Base-by-base conservation (phyloP, 1,284 basidiomycete genomes). In the Marasmius sp. region DNA sequence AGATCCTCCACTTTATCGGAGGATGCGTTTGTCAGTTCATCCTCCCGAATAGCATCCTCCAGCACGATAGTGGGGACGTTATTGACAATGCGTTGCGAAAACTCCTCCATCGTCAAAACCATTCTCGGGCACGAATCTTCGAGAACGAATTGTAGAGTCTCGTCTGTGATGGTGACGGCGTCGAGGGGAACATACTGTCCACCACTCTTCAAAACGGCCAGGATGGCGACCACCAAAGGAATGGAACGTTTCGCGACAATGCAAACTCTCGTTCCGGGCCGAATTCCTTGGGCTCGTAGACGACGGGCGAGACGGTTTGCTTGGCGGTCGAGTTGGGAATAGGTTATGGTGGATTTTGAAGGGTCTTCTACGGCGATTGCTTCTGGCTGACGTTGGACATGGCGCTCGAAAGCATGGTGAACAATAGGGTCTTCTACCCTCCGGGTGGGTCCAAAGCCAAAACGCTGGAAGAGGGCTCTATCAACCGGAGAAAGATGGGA, bases 171-270 rank as follows among this genome's bases (percentile, higher is more conserved):
- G 58, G 80, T 82, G 37, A 75, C 71, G n/a, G 78, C 81, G 67
- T 84, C 82, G 51, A 82, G 69, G n/a, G 81, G 81, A 2, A 82
- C 79, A 64, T 82, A 84, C 36, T 79, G 74, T 2, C 72, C 81
- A 11, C 81, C 82, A 12, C 77, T 76, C 70, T 83, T 83, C 53
- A 83, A 70, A 10, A 79, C 71, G 6, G 77, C 80, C 18, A 83
- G 64, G 58, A 83, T 81, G 11, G 73, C 81, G 43, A 81, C 70
- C 27, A 84, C 71, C 70, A 82, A 74, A 22, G 73, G 66, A 22
- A 83, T 75, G 3, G 78, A 80, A 20, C 82, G 76, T 59, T 78
- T 75, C 18, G 77, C 79, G 20, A 83, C 71, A 27, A 83, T 73
- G 62, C 79, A 79, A 37, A 83, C 80, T 7, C 79, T 75, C 52